phyloP scores from a whole-genome alignment of 2,329 filamentous ascomycete genomes.

The Exophiala xenobiotica region DNA sequence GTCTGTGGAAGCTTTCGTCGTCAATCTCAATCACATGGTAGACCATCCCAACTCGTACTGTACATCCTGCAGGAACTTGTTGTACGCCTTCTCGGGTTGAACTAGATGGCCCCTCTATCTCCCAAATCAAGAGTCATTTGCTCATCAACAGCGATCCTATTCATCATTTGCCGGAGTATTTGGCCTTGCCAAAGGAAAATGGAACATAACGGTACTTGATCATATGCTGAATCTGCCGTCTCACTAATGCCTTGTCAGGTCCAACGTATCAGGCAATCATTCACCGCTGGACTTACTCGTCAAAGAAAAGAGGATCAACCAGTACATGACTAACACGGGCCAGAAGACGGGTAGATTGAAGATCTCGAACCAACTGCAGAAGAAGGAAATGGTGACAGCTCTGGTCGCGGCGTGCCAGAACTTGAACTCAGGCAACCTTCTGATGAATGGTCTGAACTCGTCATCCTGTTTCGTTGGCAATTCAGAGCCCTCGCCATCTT shows the following conservation, averaged over 20 bases:
- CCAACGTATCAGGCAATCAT: neutral
- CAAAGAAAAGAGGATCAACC: conserved; percentile 92
- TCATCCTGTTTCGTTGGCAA: conserved; percentile 95
- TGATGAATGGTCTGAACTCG: conserved; percentile 96
- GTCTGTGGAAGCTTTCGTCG: neutral
- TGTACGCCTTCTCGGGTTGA: neutral
- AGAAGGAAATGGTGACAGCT: conserved; percentile 76
- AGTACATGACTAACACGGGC: conserved; percentile 97
- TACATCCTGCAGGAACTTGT: neutral
- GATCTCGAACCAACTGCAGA: conserved; percentile 88
- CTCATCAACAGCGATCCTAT: neutral
- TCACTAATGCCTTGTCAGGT: conserved; percentile 61
- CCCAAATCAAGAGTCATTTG: neutral
- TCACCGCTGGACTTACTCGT: conserved; percentile 68
- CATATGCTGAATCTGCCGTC: conserved; percentile 99
- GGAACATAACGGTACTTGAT: conserved; percentile 99
- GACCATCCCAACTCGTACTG: neutral
- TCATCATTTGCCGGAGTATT: conserved; percentile 52
- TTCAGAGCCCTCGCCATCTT: conserved; percentile 74
- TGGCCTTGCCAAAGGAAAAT: conserved; percentile 86
- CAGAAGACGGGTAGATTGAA: conserved; percentile 99
- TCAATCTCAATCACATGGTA: neutral
- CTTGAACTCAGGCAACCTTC: conserved; percentile 96
- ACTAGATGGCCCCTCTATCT: neutral
- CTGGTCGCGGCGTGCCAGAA: conserved; percentile 97